A percentile compares a stretch with the other conserved stretches of the same genome.
phyloP scores from a whole-genome alignment of 139 green algal species.

The Mychonastes homosphaera region DNA sequence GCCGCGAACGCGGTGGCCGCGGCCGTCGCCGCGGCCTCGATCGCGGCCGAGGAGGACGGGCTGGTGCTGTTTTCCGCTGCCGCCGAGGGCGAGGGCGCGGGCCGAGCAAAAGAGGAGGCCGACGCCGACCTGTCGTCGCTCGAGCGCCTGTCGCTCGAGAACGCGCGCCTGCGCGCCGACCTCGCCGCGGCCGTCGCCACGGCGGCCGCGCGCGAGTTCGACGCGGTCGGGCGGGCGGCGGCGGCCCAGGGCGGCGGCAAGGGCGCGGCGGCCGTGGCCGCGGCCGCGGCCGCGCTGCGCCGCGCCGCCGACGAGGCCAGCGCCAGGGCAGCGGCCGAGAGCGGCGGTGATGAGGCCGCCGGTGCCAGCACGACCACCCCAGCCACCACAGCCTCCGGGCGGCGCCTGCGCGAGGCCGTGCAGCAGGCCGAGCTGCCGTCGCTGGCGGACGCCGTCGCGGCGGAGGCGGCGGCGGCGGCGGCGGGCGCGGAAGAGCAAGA shows the following conservation, averaged over 20 bases:
- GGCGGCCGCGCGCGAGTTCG: constrained; percentile 19
- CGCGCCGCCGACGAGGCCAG: background rate
- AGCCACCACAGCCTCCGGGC: background rate
- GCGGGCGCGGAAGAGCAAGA: background rate
- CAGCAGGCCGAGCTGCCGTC: constrained; percentile 18
- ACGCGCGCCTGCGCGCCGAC: constrained; percentile 50
- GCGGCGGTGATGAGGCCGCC: too few relatives aligned
- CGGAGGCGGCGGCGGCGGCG: background rate
- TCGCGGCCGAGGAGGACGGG: background rate
- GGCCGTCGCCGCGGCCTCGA: background rate
- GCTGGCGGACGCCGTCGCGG: constrained; percentile 9
- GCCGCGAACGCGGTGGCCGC: background rate
- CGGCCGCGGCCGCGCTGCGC: constrained; percentile 1
- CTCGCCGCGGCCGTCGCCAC: constrained; percentile 37
- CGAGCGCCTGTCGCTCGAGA: constrained; percentile 41
- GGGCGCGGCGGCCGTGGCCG: background rate
- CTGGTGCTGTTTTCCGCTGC: background rate
- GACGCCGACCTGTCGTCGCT: too few relatives aligned
- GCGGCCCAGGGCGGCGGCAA: background rate
- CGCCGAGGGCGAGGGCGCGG: background rate
- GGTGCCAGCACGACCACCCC: too few relatives aligned
- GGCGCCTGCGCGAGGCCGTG: background rate
- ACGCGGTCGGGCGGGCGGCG: background rate
- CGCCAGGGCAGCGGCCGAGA: too few relatives aligned
- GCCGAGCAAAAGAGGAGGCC: background rate